phyloP scores from a whole-genome alignment of 1,284 basidiomycete genomes.

The Phylloboletellus chloephorus region DNA sequence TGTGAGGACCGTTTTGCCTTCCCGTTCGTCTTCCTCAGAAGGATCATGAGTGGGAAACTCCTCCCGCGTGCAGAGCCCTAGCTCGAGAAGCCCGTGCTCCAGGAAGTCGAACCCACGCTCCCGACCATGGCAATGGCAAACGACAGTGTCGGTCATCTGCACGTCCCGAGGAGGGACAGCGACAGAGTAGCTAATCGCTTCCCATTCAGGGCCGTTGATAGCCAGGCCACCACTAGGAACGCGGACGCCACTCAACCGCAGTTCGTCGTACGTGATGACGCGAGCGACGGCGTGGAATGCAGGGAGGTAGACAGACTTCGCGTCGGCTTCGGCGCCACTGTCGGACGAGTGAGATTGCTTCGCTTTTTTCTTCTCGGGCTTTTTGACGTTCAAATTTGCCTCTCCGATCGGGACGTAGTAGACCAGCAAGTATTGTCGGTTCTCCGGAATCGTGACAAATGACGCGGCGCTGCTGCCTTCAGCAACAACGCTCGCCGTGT shows the following conservation, averaged over 20 bases:
- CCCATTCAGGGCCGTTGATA: slow-evolving; percentile 55
- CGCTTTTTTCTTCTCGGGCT: slow-evolving; percentile 32
- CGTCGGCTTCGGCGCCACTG: slow-evolving; percentile 33
- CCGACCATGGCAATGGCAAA: slow-evolving; percentile 60
- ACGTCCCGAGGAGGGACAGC: slow-evolving; percentile 1
- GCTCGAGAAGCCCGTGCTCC: slow-evolving; percentile 60
- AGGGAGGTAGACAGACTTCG: slow-evolving; percentile 46
- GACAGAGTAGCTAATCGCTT: slow-evolving; percentile 39
- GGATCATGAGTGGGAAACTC: slow-evolving; percentile 16
- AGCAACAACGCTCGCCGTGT: slow-evolving; percentile 34
- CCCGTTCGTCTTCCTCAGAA: slow-evolving; percentile 37
- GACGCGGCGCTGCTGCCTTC: slow-evolving; percentile 31
- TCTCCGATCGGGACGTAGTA: slow-evolving; percentile 55
- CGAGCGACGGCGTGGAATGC: slow-evolving; percentile 64
- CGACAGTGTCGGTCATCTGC: slow-evolving; percentile 37
- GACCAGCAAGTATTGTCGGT: slow-evolving; percentile 66
- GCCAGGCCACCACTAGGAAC: slow-evolving; percentile 65
- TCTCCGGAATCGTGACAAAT: slow-evolving; percentile 40
- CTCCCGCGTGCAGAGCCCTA: slow-evolving; percentile 51
- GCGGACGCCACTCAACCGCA: slow-evolving; percentile 65
- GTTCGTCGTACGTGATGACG: slow-evolving; percentile 59
- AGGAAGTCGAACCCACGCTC: slow-evolving; percentile 63
- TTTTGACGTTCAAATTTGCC: slow-evolving; percentile 26
- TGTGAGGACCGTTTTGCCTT: slow-evolving; percentile 44
- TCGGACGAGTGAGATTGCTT: slow-evolving; percentile 34